phyloP scores from a whole-genome alignment of 2,329 filamentous ascomycete species.

The Coniochaeta ligniaria region DNA sequence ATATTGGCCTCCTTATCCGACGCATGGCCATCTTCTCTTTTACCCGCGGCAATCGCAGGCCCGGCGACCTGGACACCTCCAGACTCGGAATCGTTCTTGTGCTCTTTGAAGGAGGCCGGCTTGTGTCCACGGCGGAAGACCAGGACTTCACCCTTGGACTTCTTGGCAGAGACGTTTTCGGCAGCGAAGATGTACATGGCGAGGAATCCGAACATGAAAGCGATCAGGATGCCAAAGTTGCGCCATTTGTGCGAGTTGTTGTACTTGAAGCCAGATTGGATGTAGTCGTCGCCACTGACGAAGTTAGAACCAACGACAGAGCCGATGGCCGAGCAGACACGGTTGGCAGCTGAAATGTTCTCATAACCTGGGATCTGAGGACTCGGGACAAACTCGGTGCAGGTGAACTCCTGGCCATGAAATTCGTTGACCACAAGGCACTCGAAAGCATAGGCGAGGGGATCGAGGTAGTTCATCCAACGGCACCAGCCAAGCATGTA shows the following conservation, averaged over 20 bases:
- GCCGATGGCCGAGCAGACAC: slow-evolving; percentile 54
- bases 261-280: slow-evolving; percentile 50
- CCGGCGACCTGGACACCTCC: slow-evolving; percentile 42
- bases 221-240: slow-evolving; percentile 64
- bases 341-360: slow-evolving; percentile 27
- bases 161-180: slow-evolving; percentile 58
- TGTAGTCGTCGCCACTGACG: slow-evolving; percentile 53
- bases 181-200: slow-evolving; percentile 55
- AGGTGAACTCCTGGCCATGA: slow-evolving; percentile 50
- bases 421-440: slow-evolving; percentile 81
- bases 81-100: slow-evolving; percentile 53
- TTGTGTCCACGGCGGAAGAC: slow-evolving; percentile 66
- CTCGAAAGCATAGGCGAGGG: slow-evolving; percentile 75
- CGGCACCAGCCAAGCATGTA: slow-evolving; percentile 76
- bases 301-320: slow-evolving; percentile 40
- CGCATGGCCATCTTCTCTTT: slow-evolving; percentile 14
- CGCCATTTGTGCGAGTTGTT: slow-evolving; percentile 55
- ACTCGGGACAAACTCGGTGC: slow-evolving; percentile 38
- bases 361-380: slow-evolving; percentile 25
- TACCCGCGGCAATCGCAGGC: slow-evolving; percentile 33
- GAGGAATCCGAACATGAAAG: slow-evolving; percentile 56
- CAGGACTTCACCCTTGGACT: slow-evolving; percentile 70
- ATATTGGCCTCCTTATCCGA: slow-evolving; percentile 31
- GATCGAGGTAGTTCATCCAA: slow-evolving; percentile 79
- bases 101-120: slow-evolving; percentile 50